Conservation (phyloP, 225 moss, liverwort and hornwort genomes). For the Pseudoscleropodium purum region DNA sequence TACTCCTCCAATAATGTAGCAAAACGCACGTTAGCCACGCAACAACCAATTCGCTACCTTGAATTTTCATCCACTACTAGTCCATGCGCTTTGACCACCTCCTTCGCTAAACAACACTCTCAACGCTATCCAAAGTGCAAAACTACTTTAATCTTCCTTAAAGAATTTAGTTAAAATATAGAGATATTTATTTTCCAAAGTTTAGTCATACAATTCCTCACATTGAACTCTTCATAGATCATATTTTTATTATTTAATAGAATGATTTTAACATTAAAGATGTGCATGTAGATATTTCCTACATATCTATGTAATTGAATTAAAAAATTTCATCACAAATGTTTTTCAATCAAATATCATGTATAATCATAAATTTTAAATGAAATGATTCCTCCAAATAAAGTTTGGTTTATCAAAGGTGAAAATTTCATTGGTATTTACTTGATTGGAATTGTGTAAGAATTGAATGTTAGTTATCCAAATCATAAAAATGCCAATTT, state of each 20-base stretch:
- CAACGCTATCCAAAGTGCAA: too few species aligned
- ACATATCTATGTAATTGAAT: neutral
- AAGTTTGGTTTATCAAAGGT: neutral
- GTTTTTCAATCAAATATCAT: neutral
- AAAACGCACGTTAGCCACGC: too few species aligned
- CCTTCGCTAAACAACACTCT: too few species aligned
- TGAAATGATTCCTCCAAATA: neutral
- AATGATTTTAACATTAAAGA: neutral
- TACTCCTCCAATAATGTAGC: too few species aligned
- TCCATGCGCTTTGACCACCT: too few species aligned
- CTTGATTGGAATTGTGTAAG: neutral
- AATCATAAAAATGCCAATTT: neutral
- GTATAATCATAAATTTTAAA: neutral
- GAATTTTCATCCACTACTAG: too few species aligned
- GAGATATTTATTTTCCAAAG: neutral
- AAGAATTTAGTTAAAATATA: neutral
- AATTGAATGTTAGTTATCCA: neutral
- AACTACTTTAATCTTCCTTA: too few species aligned
- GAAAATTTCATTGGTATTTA: neutral
- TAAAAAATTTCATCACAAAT: neutral
- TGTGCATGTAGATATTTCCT: neutral
- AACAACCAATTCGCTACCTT: too few species aligned
- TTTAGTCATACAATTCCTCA: neutral
- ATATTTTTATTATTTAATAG: neutral
- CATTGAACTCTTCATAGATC: neutral